Conservation (phyloP, 192 early-diverging fungal species). For the Backusella morwellensis region DNA sequence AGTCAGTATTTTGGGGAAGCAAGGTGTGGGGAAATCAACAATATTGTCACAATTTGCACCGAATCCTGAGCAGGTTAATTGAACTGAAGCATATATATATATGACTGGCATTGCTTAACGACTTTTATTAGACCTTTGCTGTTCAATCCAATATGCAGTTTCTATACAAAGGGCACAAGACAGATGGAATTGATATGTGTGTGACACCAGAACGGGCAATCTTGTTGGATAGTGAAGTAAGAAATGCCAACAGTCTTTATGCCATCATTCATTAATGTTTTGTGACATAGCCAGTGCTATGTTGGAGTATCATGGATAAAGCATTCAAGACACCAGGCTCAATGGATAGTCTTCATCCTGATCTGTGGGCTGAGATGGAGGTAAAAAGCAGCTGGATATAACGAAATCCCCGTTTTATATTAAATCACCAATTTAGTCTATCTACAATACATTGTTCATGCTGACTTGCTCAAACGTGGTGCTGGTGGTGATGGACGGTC, state of each 20-base stretch:
- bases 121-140: slow-evolving; percentile 25
- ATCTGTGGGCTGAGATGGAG: slow-evolving; percentile 44
- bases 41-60: slow-evolving; percentile 55
- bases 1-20: slow-evolving; percentile 63
- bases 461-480: slow-evolving; percentile 66
- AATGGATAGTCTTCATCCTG: slow-evolving; percentile 36
- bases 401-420: neutral
- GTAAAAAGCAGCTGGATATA: neutral
- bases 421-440: slow-evolving; percentile 27
- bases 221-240: slow-evolving; percentile 53
- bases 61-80: slow-evolving; percentile 14
- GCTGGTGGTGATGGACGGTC: slow-evolving; percentile 49
- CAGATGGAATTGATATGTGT: slow-evolving; percentile 61
- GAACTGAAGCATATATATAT: neutral
- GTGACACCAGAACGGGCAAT: slow-evolving; percentile 62
- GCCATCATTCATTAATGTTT: neutral
- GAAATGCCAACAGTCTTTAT: neutral
- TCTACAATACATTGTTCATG: slow-evolving; percentile 55
- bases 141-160: slow-evolving; percentile 36
- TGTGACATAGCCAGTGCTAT: slow-evolving; percentile 45
- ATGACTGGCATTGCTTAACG: no score
- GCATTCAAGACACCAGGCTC: slow-evolving; percentile 32
- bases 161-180: slow-evolving; percentile 41
- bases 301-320: slow-evolving; percentile 44
- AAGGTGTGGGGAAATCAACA: slow-evolving; percentile 64